Evolutionary conservation across 768 basidiomycete species (phyloP).

Genomic region (Leccinum obscurum): DNA sequence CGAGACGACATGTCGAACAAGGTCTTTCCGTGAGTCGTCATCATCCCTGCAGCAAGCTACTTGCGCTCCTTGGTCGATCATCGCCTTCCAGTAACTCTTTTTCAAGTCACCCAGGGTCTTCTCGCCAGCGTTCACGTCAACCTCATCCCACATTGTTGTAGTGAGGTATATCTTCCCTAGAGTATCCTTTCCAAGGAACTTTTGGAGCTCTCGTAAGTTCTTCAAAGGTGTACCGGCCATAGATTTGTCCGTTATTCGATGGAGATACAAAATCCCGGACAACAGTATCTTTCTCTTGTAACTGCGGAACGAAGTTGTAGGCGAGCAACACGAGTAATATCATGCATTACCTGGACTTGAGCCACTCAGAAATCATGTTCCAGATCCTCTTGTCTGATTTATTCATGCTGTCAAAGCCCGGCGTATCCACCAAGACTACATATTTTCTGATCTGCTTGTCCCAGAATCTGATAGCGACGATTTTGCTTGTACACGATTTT

Average conservation of each 20-base stretch:
- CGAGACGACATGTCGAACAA: background rate
- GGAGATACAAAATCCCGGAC: constrained; percentile 39
- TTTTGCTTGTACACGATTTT: constrained; percentile 12
- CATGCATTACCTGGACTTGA: constrained; percentile 13
- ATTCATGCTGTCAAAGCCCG: constrained; percentile 23
- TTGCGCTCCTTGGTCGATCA: background rate
- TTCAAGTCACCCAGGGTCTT: background rate
- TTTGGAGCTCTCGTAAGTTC: constrained; percentile 35
- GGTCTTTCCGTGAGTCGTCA: background rate
- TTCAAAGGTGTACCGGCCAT: constrained; percentile 34
- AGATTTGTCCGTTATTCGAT: constrained; percentile 40
- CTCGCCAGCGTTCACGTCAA: background rate
- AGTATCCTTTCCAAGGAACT: constrained; percentile 29
- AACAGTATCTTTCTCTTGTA: constrained; percentile 18
- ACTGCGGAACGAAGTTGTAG: background rate
- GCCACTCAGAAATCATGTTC: constrained; percentile 14
- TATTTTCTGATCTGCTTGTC: background rate
- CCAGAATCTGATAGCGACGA: constrained; percentile 7
- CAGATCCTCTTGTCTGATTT: constrained; percentile 14
- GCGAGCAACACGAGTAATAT: background rate
- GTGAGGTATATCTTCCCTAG: constrained; percentile 34
- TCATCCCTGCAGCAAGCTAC: background rate
- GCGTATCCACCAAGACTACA: constrained; percentile 27
- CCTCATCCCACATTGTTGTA: constrained; percentile 39
- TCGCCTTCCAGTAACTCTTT: background rate